Conservation (phyloP, 495 filamentous ascomycete genomes). For the Letharia lupina region DNA sequence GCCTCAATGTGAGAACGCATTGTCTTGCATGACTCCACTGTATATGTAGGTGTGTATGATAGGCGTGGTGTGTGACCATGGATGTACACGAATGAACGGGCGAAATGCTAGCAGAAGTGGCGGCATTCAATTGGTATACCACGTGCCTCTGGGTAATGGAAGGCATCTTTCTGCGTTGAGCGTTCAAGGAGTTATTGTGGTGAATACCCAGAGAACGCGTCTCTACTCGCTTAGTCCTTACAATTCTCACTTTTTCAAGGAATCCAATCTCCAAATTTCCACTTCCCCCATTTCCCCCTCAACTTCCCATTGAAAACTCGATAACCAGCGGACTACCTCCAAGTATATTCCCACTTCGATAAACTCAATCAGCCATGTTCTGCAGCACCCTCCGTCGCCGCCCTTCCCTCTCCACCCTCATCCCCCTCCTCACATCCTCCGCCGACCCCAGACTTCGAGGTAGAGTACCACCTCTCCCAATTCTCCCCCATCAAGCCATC, state of each 20-base stretch:
- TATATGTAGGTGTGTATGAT: background rate
- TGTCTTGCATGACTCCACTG: background rate
- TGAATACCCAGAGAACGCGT: conserved; percentile 12
- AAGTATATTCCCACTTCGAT: background rate
- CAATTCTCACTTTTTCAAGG: background rate
- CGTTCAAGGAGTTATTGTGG: background rate
- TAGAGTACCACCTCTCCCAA: conserved; percentile 24
- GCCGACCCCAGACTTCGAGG: conserved; percentile 41
- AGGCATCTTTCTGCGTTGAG: background rate
- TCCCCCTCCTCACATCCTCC: conserved; percentile 36
- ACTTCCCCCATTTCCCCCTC: too few species aligned
- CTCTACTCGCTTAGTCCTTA: conserved; percentile 20
- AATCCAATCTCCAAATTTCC: background rate
- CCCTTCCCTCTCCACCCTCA: conserved; percentile 41
- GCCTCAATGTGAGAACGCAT: background rate
- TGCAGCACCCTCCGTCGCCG: conserved; percentile 48
- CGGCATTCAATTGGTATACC: background rate
- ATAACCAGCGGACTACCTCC: background rate
- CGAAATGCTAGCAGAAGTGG: background rate
- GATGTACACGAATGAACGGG: background rate
- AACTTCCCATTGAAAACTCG: background rate
- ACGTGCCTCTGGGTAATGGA: background rate
- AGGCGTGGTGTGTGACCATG: background rate
- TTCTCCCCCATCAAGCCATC: conserved; percentile 32
- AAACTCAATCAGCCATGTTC: conserved; percentile 33